These are phyloP conservation scores for Epichloe festucae DNA, from an alignment of 2,329 filamentous ascomycete genomes.

Conservation along the genomic window DNA sequence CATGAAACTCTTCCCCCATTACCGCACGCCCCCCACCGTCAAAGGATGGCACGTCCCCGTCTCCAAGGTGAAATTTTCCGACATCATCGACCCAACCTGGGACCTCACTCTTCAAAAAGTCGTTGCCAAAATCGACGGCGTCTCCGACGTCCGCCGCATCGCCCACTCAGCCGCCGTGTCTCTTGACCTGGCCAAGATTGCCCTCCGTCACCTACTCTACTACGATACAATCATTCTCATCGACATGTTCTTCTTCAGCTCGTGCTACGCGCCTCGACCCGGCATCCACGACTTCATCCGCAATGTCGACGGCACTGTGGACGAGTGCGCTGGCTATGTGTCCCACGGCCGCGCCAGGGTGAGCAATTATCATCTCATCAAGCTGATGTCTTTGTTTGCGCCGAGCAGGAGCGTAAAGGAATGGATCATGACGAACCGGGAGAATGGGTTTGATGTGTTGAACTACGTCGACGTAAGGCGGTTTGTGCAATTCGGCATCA, in stretches of 20 bases:
- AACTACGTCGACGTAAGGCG: slow-evolving; percentile 74
- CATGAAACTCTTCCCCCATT: slow-evolving; percentile 85
- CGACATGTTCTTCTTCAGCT: slow-evolving; percentile 89
- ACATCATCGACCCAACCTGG: slow-evolving; percentile 55
- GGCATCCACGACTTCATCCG: slow-evolving; percentile 69
- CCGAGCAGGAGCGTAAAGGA: slow-evolving; percentile 76
- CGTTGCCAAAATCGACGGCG: slow-evolving; percentile 76
- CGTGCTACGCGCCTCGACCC: slow-evolving; percentile 72
- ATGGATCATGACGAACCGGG: slow-evolving; percentile 68
- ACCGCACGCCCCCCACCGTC: slow-evolving; percentile 67
- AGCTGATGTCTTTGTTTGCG: slow-evolving; percentile 73
- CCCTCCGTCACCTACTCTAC: slow-evolving; percentile 79
- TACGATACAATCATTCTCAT: slow-evolving; percentile 84
- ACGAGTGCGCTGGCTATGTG: slow-evolving; percentile 81
- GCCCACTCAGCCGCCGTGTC: slow-evolving; percentile 76
- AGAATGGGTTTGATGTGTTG: slow-evolving; percentile 51
- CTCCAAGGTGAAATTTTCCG: slow-evolving; percentile 49
- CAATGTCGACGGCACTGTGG: slow-evolving; percentile 61
- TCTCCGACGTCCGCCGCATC: slow-evolving; percentile 80
- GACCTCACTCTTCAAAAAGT: slow-evolving; percentile 69
- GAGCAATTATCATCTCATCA: slow-evolving; percentile 55
- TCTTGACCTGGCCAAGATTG: slow-evolving; percentile 71
- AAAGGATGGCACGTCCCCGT: slow-evolving; percentile 87
- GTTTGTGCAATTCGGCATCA: slow-evolving; percentile 88
- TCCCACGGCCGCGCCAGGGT: slow-evolving; percentile 35